Conservation (phyloP, 2,329 filamentous ascomycete genomes). For the Aspergillus unguis region DNA sequence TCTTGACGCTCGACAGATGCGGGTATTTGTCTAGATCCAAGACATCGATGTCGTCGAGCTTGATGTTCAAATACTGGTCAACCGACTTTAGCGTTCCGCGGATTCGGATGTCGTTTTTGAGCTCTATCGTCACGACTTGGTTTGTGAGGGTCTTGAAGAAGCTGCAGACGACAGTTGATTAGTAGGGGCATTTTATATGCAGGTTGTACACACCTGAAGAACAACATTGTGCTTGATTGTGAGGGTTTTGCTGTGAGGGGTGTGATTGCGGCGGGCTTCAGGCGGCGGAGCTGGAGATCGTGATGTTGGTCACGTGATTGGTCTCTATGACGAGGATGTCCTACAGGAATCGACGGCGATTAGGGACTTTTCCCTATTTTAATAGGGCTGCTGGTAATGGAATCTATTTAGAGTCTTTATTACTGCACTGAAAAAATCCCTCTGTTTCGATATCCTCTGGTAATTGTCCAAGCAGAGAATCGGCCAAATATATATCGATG, state of each 20-base stretch:
- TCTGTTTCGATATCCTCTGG: too few species aligned
- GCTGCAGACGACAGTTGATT: slow-evolving; percentile 46
- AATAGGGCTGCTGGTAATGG: too few species aligned
- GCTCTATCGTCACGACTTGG: slow-evolving; percentile 93
- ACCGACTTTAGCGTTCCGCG: slow-evolving; percentile 94
- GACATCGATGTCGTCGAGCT: slow-evolving; percentile 91
- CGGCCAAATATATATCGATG: background rate
- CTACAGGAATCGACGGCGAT: too few species aligned
- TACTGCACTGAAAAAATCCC: too few species aligned
- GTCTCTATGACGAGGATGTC: too few species aligned
- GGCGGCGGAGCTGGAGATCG: background rate
- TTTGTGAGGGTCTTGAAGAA: slow-evolving; percentile 99
- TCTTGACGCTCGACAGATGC: slow-evolving; percentile 86
- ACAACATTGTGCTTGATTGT: slow-evolving; percentile 41
- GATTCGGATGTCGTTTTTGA: slow-evolving; percentile 99
- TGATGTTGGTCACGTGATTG: background rate
- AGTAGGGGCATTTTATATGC: background rate
- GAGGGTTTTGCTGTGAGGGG: slow-evolving; percentile 1
- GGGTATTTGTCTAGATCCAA: slow-evolving; percentile 93
- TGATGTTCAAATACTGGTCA: slow-evolving; percentile 98
- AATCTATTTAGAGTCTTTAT: too few species aligned
- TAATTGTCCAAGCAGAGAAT: background rate
- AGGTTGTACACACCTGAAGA: slow-evolving; percentile 47
- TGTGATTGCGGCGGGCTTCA: background rate
- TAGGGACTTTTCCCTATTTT: too few species aligned